Percentiles rank a stretch among this genome's conserved stretches.
Evolutionary conservation across 1,284 basidiomycete species (phyloP).

Genomic region (Filobasidium uniguttulatum): DNA sequence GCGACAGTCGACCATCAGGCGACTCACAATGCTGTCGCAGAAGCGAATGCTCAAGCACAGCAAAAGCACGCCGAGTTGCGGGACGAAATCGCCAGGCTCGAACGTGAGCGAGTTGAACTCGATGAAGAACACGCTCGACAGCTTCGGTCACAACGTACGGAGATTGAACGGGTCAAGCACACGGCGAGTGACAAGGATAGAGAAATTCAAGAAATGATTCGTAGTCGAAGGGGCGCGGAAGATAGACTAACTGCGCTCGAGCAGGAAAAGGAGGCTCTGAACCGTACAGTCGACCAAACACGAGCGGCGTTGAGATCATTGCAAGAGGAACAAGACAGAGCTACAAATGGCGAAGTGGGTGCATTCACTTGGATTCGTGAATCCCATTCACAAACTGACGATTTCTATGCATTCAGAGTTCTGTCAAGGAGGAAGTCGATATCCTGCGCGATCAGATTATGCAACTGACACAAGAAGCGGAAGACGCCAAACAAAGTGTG

Average conservation of each 20-base stretch:
- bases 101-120: slow-evolving; percentile 37
- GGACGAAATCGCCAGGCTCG: slow-evolving; percentile 31
- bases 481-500: slow-evolving; percentile 29
- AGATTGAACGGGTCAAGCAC: slow-evolving; percentile 57
- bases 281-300: slow-evolving; percentile 31
- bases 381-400: no score
- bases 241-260: slow-evolving; percentile 46
- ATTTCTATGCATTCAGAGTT: slow-evolving; percentile 19
- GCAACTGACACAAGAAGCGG: slow-evolving; percentile 32
- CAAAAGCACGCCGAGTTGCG: slow-evolving; percentile 56
- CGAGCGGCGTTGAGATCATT: slow-evolving; percentile 40
- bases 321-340: slow-evolving; percentile 38
- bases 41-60: slow-evolving; percentile 63
- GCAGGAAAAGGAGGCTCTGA: slow-evolving; percentile 45
- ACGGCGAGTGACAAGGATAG: slow-evolving; percentile 44
- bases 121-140: slow-evolving; percentile 74
- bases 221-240: slow-evolving; percentile 48
- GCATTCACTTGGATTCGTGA: neutral
- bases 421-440: slow-evolving; percentile 35
- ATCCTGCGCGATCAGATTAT: slow-evolving; percentile 26
- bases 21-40: slow-evolving; percentile 40
- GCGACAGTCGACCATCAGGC: neutral
- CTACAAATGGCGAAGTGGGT: slow-evolving; percentile 37
- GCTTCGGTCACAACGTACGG: slow-evolving; percentile 43
- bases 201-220: slow-evolving; percentile 43